phyloP scores from a whole-genome alignment of 164 flowering plant species.

The Paratinospora sagittata region DNA sequence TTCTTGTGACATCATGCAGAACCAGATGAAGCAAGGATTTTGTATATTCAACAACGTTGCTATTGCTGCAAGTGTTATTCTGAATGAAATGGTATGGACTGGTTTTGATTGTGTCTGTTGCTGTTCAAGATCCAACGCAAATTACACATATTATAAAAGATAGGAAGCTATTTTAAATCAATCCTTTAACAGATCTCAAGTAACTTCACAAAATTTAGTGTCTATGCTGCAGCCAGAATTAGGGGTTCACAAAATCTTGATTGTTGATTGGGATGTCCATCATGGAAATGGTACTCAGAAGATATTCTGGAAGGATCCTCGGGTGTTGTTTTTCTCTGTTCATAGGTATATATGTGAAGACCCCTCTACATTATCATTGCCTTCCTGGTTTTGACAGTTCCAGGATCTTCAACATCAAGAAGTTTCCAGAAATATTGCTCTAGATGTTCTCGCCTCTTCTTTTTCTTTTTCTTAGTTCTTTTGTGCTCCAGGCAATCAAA shows the following conservation, averaged over 20 bases:
- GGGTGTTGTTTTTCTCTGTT: constrained; percentile 93
- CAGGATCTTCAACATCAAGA: too few species aligned
- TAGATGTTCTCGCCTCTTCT: too few species aligned
- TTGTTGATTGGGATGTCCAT: constrained; percentile 99
- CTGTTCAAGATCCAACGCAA: background rate
- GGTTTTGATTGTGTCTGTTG: background rate
- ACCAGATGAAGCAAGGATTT: constrained; percentile 77
- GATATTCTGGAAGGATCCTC: constrained; percentile 86
- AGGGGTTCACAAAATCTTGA: constrained; percentile 70
- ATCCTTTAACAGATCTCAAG: background rate
- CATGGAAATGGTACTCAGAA: constrained; percentile 99
- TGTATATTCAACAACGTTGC: constrained; percentile 94
- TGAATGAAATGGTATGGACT: constrained; percentile 66
- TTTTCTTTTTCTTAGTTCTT: background rate
- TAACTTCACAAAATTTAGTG: constrained; percentile 7
- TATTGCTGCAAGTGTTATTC: constrained; percentile 61
- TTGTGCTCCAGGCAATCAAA: background rate
- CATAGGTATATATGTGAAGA: constrained; percentile 53
- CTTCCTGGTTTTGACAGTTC: background rate
- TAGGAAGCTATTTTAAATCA: background rate
- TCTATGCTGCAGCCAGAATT: constrained; percentile 53
- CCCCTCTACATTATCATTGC: background rate
- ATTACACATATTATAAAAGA: background rate
- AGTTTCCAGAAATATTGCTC: too few species aligned
- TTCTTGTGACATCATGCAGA: constrained; percentile 99